These are phyloP conservation scores for Guillardia theta DNA, from an alignment of 78 protist species.

Conservation along the genomic window DNA sequence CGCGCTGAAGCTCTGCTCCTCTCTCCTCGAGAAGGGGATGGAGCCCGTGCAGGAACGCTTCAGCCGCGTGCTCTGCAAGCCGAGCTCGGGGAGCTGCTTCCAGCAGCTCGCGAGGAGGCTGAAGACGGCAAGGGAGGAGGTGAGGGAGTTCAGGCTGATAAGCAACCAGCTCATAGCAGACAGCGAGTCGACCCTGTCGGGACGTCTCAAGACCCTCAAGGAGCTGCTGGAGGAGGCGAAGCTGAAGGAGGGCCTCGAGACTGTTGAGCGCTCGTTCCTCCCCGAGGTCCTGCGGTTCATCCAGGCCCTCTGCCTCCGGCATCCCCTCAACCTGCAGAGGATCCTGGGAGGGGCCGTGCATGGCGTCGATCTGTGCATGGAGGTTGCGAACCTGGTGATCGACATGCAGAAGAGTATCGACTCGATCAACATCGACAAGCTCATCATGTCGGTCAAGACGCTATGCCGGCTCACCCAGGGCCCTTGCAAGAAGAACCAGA, in stretches of 20 bases:
- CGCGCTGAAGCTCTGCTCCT: background rate
- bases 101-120: background rate
- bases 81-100: background rate
- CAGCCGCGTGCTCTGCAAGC: too few species aligned
- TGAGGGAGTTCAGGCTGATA: background rate
- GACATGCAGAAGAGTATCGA: background rate
- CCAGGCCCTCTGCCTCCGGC: background rate
- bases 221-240: background rate
- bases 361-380: background rate
- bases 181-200: background rate
- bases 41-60: too few species aligned
- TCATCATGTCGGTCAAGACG: background rate
- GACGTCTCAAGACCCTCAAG: background rate
- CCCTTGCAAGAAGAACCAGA: background rate
- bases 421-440: background rate
- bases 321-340: background rate
- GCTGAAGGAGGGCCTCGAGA: background rate
- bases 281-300: background rate
- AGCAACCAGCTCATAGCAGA: background rate
- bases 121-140: background rate
- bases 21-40: too few species aligned
- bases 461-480: background rate
- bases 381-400: background rate
- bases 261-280: background rate
- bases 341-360: background rate